phyloP scores from a whole-genome alignment of 306 rosid species.

The Cicer bijugum region DNA sequence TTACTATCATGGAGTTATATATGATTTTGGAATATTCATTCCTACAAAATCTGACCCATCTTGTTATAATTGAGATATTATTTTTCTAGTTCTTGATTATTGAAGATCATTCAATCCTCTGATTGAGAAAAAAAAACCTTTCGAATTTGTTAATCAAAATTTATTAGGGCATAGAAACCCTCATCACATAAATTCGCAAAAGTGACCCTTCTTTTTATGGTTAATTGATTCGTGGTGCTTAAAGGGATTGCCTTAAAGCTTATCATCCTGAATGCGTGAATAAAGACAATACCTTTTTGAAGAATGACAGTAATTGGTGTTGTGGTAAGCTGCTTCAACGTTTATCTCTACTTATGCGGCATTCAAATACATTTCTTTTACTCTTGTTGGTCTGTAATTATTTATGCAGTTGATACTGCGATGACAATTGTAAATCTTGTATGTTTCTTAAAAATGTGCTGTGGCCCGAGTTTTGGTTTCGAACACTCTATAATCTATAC shows the following conservation, averaged over 20 bases:
- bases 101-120: too few species aligned
- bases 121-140: too few species aligned
- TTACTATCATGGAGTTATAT: too few species aligned
- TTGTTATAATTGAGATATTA: too few species aligned
- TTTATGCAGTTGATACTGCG: constrained; percentile 31
- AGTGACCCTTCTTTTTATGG: constrained; percentile 29
- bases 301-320: constrained; percentile 46
- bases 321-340: constrained; percentile 68
- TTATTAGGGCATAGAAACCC: too few species aligned
- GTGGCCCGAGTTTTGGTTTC: constrained; percentile 17
- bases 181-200: not conserved
- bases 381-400: not conserved
- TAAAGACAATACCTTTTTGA: constrained; percentile 54
- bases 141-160: too few species aligned
- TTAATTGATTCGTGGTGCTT: constrained; percentile 44
- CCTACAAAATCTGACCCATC: too few species aligned
- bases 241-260: constrained; percentile 72
- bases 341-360: constrained; percentile 29
- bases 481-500: not conserved
- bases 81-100: too few species aligned
- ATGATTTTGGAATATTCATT: too few species aligned
- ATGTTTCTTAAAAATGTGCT: not conserved
- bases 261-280: constrained; percentile 65
- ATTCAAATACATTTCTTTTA: constrained; percentile 14
- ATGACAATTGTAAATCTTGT: constrained; percentile 14